Conservation (phyloP, 176 grass and related monocot species). For the Oryza glumipatula region DNA sequence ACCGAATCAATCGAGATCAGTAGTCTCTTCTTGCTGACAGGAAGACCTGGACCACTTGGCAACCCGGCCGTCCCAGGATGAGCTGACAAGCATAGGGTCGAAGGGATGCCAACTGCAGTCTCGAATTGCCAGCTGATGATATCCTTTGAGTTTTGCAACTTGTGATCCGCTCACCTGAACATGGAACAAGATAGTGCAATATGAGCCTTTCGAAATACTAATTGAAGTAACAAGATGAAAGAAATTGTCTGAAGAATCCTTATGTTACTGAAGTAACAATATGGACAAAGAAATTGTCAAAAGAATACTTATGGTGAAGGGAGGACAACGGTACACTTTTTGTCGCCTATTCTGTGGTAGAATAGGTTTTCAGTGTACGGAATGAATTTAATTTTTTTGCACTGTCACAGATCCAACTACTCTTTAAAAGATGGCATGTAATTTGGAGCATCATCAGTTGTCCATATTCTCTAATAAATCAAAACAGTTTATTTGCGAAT, state of each 20-base stretch:
- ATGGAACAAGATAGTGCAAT: conserved; percentile 30
- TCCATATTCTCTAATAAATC: too few species aligned
- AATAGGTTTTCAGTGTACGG: too few species aligned
- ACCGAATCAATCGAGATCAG: conserved; percentile 33
- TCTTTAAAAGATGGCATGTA: too few species aligned
- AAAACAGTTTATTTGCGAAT: too few species aligned
- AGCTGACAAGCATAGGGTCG: conserved; percentile 69
- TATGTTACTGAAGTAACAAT: background rate
- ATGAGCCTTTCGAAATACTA: background rate
- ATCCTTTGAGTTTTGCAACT: conserved; percentile 57
- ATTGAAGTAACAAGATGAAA: background rate
- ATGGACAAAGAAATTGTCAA: background rate
- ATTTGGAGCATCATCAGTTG: too few species aligned
- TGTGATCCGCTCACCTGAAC: conserved; percentile 66
- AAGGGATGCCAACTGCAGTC: conserved; percentile 92
- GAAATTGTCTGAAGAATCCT: background rate
- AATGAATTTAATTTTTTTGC: too few species aligned
- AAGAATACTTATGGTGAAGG: background rate
- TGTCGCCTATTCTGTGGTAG: too few species aligned
- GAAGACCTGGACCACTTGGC: conserved; percentile 53
- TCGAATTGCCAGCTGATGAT: conserved; percentile 58
- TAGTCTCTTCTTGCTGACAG: conserved; percentile 21
- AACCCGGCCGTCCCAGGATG: conserved; percentile 70
- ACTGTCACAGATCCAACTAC: too few species aligned
- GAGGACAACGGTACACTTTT: background rate